Evolutionary conservation across 768 basidiomycete genomes (phyloP).

Genomic region (Podaxis carcinomalis): DNA sequence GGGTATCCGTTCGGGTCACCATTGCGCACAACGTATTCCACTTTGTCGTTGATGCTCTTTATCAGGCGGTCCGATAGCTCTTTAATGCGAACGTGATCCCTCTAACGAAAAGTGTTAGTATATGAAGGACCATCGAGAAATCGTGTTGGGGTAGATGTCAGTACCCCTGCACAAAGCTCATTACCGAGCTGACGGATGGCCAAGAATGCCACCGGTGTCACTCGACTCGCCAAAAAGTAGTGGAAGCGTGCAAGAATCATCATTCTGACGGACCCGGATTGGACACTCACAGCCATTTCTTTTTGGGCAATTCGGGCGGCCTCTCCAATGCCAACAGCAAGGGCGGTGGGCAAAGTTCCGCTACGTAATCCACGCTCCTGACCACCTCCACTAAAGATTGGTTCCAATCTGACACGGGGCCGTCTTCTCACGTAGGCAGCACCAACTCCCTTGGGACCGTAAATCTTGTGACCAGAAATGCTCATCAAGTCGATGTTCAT

Average conservation of each 20-base stretch:
- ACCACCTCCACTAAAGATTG: slow-evolving; percentile 92
- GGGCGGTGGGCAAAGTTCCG: slow-evolving; percentile 86
- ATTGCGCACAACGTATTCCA: slow-evolving; percentile 91
- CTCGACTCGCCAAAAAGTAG: slow-evolving; percentile 36
- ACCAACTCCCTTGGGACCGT: slow-evolving; percentile 96
- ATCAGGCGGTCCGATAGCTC: slow-evolving; percentile 79
- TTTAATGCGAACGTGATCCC: slow-evolving; percentile 74
- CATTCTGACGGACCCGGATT: slow-evolving; percentile 19
- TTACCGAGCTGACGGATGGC: slow-evolving; percentile 41
- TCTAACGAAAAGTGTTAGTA: slow-evolving; percentile 39
- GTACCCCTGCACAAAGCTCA: slow-evolving; percentile 92
- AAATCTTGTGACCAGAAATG: slow-evolving; percentile 96
- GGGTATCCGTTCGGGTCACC: slow-evolving; percentile 91
- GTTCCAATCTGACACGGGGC: slow-evolving; percentile 91
- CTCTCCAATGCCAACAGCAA: slow-evolving; percentile 92
- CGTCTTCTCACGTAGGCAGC: slow-evolving; percentile 90
- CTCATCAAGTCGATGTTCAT: slow-evolving; percentile 95
- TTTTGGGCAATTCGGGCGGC: slow-evolving; percentile 87
- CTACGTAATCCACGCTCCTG: slow-evolving; percentile 94
- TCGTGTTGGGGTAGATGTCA: slow-evolving; percentile 40
- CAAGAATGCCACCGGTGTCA: slow-evolving; percentile 26
- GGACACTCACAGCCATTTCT: slow-evolving; percentile 85
- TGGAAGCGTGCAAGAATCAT: slow-evolving; percentile 44
- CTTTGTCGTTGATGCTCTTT: slow-evolving; percentile 71
- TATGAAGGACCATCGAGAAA: not conserved